Conservation (phyloP, 2,329 filamentous ascomycete genomes). For the Epichloe baconii region DNA sequence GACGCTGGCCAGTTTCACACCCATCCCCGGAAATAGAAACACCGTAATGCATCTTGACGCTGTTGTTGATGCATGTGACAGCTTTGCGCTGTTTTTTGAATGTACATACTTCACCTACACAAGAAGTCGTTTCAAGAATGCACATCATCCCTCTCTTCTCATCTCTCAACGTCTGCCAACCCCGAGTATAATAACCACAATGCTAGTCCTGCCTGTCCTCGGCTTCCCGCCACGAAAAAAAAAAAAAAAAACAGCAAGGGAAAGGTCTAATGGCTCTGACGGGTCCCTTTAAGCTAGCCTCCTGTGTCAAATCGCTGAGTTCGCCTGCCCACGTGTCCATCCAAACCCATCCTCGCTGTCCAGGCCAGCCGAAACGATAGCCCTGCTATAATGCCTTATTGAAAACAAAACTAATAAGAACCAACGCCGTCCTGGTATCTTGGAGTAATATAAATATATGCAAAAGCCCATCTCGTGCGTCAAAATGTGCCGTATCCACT, state of each 20-base stretch:
- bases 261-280: not conserved
- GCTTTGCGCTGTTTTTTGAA: too few species aligned
- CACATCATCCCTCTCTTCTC: too few species aligned
- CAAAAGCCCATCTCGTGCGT: not conserved
- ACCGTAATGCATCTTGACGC: too few species aligned
- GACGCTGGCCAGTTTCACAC: too few species aligned
- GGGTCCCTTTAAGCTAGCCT: not conserved
- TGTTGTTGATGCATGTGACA: too few species aligned
- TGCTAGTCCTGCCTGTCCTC: too few species aligned
- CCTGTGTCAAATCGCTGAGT: not conserved
- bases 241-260: too few species aligned
- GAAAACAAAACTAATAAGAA: conserved; percentile 11
- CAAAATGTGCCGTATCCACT: not conserved
- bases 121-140: too few species aligned
- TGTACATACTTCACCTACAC: too few species aligned
- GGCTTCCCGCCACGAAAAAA: not conserved
- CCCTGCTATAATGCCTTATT: not conserved
- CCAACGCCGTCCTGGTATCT: conserved; percentile 28
- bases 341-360: not conserved
- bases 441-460: conserved; percentile 11
- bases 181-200: too few species aligned
- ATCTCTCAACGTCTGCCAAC: too few species aligned
- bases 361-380: not conserved
- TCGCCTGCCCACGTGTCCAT: conserved; percentile 1
- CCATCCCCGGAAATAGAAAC: too few species aligned